Conservation (phyloP, 192 early-diverging fungal species). For the Backusella parvicylindrica region DNA sequence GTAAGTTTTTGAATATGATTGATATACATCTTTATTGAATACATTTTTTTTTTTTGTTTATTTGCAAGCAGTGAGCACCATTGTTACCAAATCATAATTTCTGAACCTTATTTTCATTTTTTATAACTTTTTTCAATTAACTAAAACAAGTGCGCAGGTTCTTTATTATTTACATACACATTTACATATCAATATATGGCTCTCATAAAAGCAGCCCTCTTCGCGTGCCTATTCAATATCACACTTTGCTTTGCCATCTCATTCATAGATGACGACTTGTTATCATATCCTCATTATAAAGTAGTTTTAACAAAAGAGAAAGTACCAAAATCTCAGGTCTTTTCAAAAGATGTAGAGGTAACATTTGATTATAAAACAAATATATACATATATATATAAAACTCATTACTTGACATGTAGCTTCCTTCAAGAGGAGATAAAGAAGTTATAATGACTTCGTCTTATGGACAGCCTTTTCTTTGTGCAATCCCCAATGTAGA, state of each 20-base stretch:
- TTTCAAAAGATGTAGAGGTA: constrained; percentile 12
- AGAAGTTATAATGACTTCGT: constrained; percentile 36
- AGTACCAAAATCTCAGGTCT: constrained; percentile 32
- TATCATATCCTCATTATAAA: constrained; percentile 46
- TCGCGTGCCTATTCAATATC: neutral
- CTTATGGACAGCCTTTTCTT: constrained; percentile 42
- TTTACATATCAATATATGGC: neutral
- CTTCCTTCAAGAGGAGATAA: constrained; percentile 9
- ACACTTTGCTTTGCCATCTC: constrained; percentile 7
- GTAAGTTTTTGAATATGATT: no score
- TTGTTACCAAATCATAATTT: neutral
- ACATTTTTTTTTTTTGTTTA: no score
- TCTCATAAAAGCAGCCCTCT: neutral
- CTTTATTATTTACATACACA: neutral
- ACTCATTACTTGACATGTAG: neutral
- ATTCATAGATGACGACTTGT: constrained; percentile 42
- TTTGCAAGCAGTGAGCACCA: no score
- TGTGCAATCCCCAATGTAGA: constrained; percentile 53
- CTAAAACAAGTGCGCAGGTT: neutral
- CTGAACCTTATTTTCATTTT: neutral
- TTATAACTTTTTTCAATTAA: neutral
- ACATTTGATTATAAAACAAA: neutral
- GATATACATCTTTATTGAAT: no score
- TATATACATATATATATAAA: neutral
- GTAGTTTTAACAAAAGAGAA: constrained; percentile 31